Evolutionary conservation across 2,329 filamentous ascomycete species (phyloP).

Genomic region (Trichoderma brevicompactum): DNA sequence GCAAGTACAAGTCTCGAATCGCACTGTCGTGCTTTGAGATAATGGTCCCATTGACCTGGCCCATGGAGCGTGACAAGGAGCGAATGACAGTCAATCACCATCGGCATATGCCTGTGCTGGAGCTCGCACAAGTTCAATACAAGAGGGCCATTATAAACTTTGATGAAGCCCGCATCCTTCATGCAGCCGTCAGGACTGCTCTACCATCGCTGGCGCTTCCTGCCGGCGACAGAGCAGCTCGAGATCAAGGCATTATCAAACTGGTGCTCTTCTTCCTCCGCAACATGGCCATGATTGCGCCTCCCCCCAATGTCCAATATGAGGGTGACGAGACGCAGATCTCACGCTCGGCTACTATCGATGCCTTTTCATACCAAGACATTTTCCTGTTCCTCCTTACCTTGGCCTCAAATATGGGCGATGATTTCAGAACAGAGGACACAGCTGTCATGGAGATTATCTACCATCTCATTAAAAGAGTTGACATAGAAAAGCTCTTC

Average conservation of each 20-base stretch:
- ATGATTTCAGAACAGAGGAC: slow-evolving; percentile 90
- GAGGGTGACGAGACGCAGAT: slow-evolving; percentile 91
- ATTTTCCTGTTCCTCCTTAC: slow-evolving; percentile 85
- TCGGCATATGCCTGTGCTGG: slow-evolving; percentile 85
- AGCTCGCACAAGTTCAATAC: slow-evolving; percentile 85
- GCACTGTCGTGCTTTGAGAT: slow-evolving; percentile 88
- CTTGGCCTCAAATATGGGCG: slow-evolving; percentile 87
- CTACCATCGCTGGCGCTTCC: slow-evolving; percentile 84
- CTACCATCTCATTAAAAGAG: slow-evolving; percentile 89
- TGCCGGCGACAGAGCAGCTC: slow-evolving; percentile 72
- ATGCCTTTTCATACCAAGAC: slow-evolving; percentile 88
- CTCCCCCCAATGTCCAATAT: slow-evolving; percentile 71
- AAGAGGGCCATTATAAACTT: slow-evolving; percentile 88
- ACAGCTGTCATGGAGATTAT: slow-evolving; percentile 88
- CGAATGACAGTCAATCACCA: slow-evolving; percentile 93
- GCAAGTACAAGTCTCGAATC: slow-evolving; percentile 76
- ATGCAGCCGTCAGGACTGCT: slow-evolving; percentile 78
- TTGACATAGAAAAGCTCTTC: slow-evolving; percentile 83
- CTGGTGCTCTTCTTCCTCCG: slow-evolving; percentile 86
- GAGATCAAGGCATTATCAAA: slow-evolving; percentile 92
- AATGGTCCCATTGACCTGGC: slow-evolving; percentile 92
- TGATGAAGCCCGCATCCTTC: slow-evolving; percentile 75
- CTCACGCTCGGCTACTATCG: slow-evolving; percentile 83
- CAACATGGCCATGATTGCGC: slow-evolving; percentile 84
- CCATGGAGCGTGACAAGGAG: slow-evolving; percentile 76